Conservation (phyloP, 2,329 filamentous ascomycete species). For the Colletotrichum australisinense region DNA sequence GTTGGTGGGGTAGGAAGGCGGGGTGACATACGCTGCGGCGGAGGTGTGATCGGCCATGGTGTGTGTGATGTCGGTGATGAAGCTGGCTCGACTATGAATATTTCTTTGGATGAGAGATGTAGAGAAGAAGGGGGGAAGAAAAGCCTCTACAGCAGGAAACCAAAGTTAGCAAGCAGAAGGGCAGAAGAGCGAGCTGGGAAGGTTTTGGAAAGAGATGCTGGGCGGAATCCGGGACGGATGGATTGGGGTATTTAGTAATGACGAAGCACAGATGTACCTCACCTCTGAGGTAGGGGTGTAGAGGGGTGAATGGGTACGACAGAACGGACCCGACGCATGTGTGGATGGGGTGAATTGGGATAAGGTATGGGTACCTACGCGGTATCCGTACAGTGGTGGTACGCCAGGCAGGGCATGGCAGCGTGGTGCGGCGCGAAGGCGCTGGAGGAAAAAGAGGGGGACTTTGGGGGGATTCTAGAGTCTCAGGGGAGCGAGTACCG, state of each 20-base stretch:
- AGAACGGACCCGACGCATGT: slow-evolving; percentile 1
- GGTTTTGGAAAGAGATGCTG: slow-evolving; percentile 31
- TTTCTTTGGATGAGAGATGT: neutral
- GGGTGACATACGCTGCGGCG: slow-evolving; percentile 40
- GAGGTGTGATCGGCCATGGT: slow-evolving; percentile 39
- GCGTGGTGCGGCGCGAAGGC: neutral
- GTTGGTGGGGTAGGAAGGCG: slow-evolving; percentile 36
- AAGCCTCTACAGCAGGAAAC: slow-evolving; percentile 23
- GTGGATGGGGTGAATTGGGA: slow-evolving; percentile 15
- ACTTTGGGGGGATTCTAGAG: neutral
- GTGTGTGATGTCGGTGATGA: slow-evolving; percentile 26
- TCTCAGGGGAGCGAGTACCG: neutral
- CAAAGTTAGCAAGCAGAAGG: slow-evolving; percentile 32
- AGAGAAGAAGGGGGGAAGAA: neutral
- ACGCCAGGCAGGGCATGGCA: neutral
- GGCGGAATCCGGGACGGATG: slow-evolving; percentile 35
- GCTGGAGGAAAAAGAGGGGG: neutral
- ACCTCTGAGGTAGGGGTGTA: slow-evolving; percentile 30
- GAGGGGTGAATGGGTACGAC: slow-evolving; percentile 26
- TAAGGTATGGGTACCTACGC: neutral
- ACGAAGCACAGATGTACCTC: slow-evolving; percentile 34
- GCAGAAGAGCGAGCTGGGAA: slow-evolving; percentile 33
- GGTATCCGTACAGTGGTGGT: neutral
- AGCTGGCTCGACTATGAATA: slow-evolving; percentile 11
- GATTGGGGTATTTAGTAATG: slow-evolving; percentile 39